These are phyloP conservation scores for Saccharomyces hybrid DNA, from an alignment of 1,139 yeast species.

Conservation along the genomic window DNA sequence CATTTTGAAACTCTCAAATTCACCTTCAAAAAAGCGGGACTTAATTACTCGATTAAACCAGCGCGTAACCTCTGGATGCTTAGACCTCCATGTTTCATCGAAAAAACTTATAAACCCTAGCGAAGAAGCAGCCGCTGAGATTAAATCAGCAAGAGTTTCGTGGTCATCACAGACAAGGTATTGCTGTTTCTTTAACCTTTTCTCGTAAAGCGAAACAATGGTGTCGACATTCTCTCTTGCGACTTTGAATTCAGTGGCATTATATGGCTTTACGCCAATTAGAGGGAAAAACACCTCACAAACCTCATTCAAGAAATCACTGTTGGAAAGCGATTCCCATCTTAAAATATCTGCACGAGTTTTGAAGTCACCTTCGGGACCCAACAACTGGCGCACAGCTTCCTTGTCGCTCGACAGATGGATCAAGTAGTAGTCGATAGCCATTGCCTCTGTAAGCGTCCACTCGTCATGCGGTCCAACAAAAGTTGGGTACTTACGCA, in stretches of 20 bases:
- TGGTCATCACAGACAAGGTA: constrained; percentile 78
- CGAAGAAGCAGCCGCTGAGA: constrained; percentile 45
- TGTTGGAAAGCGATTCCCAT: constrained; percentile 71
- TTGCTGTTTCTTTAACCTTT: constrained; percentile 59
- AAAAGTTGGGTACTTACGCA: constrained; percentile 62
- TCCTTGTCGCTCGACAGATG: constrained; percentile 17
- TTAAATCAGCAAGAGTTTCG: constrained; percentile 71
- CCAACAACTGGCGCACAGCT: constrained; percentile 36
- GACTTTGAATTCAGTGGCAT: constrained; percentile 64
- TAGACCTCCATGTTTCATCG: constrained; percentile 65
- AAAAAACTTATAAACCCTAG: constrained; percentile 37
- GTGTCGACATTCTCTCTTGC: constrained; percentile 35
- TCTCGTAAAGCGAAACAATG: constrained; percentile 43
- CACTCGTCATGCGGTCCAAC: constrained; percentile 61
- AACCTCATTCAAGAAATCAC: constrained; percentile 47
- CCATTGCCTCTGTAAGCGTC: constrained; percentile 65
- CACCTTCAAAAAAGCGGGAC: constrained; percentile 44
- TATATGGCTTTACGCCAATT: constrained; percentile 48
- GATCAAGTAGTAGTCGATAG: constrained; percentile 42
- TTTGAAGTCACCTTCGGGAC: constrained; percentile 36
- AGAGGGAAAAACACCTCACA: constrained; percentile 34
- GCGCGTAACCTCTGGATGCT: constrained; percentile 64
- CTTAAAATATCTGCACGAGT: constrained; percentile 60
- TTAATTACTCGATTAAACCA: constrained; percentile 67
- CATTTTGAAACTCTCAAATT: constrained; percentile 41